Conservation (phyloP, 371 early-diverging fungal species). For the Capniomyces stellatus region DNA sequence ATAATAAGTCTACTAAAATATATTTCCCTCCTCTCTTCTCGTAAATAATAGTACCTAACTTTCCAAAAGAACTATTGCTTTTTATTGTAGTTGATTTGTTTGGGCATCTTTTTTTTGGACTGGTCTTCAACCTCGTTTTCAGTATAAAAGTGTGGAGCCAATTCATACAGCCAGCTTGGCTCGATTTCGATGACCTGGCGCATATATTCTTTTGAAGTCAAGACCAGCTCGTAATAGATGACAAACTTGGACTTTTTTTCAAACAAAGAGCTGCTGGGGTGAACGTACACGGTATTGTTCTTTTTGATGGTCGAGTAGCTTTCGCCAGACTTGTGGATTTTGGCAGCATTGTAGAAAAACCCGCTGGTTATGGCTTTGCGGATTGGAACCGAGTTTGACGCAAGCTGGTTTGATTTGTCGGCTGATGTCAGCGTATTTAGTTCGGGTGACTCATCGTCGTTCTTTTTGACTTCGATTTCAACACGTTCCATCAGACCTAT, state of each 20-base stretch:
- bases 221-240: slow-evolving; percentile 80
- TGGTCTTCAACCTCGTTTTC: slow-evolving; percentile 16
- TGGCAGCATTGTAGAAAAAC: slow-evolving; percentile 85
- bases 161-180: slow-evolving; percentile 80
- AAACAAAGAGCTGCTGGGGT: slow-evolving; percentile 71
- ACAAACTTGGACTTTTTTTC: slow-evolving; percentile 51
- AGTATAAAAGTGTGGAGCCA: slow-evolving; percentile 81
- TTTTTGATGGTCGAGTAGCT: slow-evolving; percentile 83
- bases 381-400: slow-evolving; percentile 17
- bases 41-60: too few species aligned
- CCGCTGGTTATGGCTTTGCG: slow-evolving; percentile 75
- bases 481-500: slow-evolving; percentile 81
- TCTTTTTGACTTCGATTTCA: slow-evolving; percentile 50
- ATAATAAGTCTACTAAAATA: too few species aligned
- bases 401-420: slow-evolving; percentile 2
- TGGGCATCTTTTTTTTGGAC: slow-evolving; percentile 23
- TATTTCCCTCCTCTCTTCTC: too few species aligned
- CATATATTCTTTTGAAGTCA: slow-evolving; percentile 83
- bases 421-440: background rate
- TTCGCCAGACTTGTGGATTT: slow-evolving; percentile 66
- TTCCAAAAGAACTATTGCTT: too few species aligned
- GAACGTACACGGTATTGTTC: slow-evolving; percentile 77
- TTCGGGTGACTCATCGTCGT: background rate
- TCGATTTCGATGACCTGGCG: slow-evolving; percentile 86
- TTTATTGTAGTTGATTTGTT: slow-evolving; percentile 5